Evolutionary conservation across 345 rosid species (phyloP).

Genomic region (Pugionium cornutum): DNA sequence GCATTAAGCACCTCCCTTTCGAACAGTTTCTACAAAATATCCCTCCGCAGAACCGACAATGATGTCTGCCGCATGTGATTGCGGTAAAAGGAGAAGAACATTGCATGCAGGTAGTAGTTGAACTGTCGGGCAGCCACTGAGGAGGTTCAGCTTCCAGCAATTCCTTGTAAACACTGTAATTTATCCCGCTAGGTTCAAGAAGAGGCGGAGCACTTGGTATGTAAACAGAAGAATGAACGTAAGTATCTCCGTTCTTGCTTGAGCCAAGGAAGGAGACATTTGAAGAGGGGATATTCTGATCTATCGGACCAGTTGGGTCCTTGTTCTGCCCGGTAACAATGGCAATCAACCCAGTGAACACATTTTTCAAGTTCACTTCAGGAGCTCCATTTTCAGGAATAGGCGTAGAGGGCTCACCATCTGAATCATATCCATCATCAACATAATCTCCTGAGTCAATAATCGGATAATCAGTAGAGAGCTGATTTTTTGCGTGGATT

Average conservation of each 20-base stretch:
- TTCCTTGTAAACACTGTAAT: slow-evolving; percentile 63
- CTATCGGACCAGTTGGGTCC: slow-evolving; percentile 26
- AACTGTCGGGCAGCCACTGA: slow-evolving; percentile 94
- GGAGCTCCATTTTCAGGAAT: slow-evolving; percentile 41
- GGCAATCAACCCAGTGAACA: slow-evolving; percentile 69
- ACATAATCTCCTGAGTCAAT: slow-evolving; percentile 51
- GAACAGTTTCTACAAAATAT: slow-evolving; percentile 80
- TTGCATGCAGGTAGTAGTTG: slow-evolving; percentile 72
- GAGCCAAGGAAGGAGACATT: slow-evolving; percentile 82
- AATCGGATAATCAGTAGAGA: slow-evolving; percentile 39
- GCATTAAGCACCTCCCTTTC: slow-evolving; percentile 83
- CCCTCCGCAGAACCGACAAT: slow-evolving; percentile 96
- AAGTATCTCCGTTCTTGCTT: slow-evolving; percentile 70
- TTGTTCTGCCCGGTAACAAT: slow-evolving; percentile 76
- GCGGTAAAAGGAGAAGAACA: slow-evolving; percentile 81
- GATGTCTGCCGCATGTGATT: slow-evolving; percentile 88
- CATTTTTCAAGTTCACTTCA: slow-evolving; percentile 85
- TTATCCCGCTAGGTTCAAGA: slow-evolving; percentile 57
- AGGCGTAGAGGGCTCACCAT: slow-evolving; percentile 41
- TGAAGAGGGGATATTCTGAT: slow-evolving; percentile 49
- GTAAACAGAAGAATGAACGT: slow-evolving; percentile 82
- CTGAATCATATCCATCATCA: slow-evolving; percentile 64
- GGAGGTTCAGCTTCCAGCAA: slow-evolving; percentile 88
- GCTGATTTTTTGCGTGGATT: slow-evolving; percentile 43
- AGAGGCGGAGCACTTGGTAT: slow-evolving; percentile 98